Base-by-base conservation (phyloP, 2,329 filamentous ascomycete genomes). In the Aspergillus nomiae region DNA sequence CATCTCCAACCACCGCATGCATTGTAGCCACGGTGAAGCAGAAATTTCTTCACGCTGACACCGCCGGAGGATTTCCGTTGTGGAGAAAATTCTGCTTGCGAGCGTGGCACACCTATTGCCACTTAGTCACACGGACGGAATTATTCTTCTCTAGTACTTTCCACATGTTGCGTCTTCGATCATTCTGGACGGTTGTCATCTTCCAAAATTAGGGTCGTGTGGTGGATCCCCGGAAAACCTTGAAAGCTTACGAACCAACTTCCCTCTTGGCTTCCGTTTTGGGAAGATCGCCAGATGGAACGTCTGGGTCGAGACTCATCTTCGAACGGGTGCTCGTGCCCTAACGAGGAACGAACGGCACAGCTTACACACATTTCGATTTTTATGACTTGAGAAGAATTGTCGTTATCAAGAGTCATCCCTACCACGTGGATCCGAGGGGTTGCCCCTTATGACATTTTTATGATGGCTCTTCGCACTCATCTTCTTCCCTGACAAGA, bases 1-100 rank as follows among this genome's bases (percentile, higher is more conserved):
- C 3, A 41, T 41, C 38, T 19, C 19, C 38, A n/a, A n/a, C 38
- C 38, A 41, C 19, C 38, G 3, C 19, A 41, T 41, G 38, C 38
- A 41, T 14, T 41, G 38, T 9, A 41, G 38, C 8, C 19, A 9
- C 3, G 16, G 16, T 19, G 14, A 68, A 69, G 45, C 63, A 59
- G 21, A 60, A 41, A 41, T 9, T 16, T n/a, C 38, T 41, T 36
- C 34, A 36, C 38, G 38, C 38, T 41, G 38, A 41, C 19, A 41
- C 38, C 38, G 38, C 38, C 38, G 38, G 38, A 41, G 19, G 19
- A n/a, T 41, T 41, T 41, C 38, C 38, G 38, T 41, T 41, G 38
- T 41, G 38, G 38, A 41, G 38, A 41, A 41, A 41, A 41, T 41
- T 41, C 38, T 41, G 38, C 8, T n/a, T 8, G 9, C 19, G 16